Percentiles rank a stretch among this genome's conserved stretches.
Evolutionary conservation across 345 rosid genomes (phyloP).

Genomic region (Euclidium syriacum): DNA sequence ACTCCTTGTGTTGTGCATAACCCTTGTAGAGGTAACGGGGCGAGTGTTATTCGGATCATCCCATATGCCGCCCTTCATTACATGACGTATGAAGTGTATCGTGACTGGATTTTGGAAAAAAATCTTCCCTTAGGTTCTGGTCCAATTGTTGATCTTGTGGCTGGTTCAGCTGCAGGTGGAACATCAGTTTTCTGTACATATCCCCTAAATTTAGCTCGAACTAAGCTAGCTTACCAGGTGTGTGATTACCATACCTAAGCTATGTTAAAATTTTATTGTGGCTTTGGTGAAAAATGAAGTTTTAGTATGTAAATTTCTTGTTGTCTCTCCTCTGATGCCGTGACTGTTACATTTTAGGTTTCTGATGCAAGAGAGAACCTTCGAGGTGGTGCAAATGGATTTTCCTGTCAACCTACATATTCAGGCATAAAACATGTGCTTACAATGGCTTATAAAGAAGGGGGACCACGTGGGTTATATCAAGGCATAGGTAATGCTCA

Average conservation of each 20-base stretch:
- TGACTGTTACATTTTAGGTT: constrained; percentile 43
- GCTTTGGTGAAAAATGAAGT: not conserved
- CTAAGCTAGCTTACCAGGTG: constrained; percentile 98
- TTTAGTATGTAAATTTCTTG: not conserved
- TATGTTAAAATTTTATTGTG: not conserved
- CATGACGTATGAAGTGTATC: constrained; percentile 93
- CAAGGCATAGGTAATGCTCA: constrained; percentile 71
- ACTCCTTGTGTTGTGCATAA: constrained; percentile 16
- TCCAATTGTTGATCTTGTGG: constrained; percentile 83
- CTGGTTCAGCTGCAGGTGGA: constrained; percentile 96
- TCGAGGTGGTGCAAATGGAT: constrained; percentile 33
- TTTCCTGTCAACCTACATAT: constrained; percentile 54
- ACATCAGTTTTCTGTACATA: constrained; percentile 95
- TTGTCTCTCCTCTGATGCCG: constrained; percentile 3
- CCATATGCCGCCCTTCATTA: constrained; percentile 97
- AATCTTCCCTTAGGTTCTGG: constrained; percentile 72
- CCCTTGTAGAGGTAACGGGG: constrained; percentile 80
- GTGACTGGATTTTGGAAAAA: constrained; percentile 76
- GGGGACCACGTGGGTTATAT: constrained; percentile 72
- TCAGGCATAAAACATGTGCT: constrained; percentile 73
- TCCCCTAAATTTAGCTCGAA: constrained; percentile 92
- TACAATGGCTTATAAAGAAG: constrained; percentile 69
- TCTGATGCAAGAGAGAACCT: constrained; percentile 39
- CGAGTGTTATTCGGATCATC: constrained; percentile 86
- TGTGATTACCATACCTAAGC: not conserved